Percentiles rank a stretch among this genome's conserved stretches.
These are phyloP conservation scores for Sphaceloma murrayae DNA, from an alignment of 2,329 filamentous ascomycete species.

Conservation along the genomic window DNA sequence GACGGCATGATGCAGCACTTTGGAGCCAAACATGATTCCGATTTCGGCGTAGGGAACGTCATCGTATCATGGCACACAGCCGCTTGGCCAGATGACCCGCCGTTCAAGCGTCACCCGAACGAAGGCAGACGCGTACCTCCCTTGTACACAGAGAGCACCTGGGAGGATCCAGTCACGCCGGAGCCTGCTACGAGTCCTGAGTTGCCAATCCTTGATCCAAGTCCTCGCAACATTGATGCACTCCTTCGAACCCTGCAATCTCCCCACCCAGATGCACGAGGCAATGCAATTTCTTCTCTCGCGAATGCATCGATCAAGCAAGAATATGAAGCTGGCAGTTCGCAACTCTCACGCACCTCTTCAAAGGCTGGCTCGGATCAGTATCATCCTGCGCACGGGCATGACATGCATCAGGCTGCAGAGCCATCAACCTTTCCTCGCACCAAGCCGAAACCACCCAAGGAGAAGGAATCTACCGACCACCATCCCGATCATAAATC, in stretches of 20 bases:
- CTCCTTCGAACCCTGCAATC: background rate
- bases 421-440: too few relatives aligned
- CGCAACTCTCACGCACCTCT: too few relatives aligned
- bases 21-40: constrained; percentile 67
- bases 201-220: background rate
- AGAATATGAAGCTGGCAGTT: too few relatives aligned
- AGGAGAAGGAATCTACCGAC: background rate
- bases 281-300: too few relatives aligned
- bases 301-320: background rate
- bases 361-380: too few relatives aligned
- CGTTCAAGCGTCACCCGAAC: constrained; percentile 54
- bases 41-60: constrained; percentile 59
- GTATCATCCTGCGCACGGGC: background rate
- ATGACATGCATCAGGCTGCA: too few relatives aligned
- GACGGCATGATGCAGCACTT: constrained; percentile 76
- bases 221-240: background rate
- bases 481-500: constrained; percentile 5
- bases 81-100: constrained; percentile 68
- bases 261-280: too few relatives aligned
- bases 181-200: background rate
- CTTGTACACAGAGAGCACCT: background rate
- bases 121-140: constrained; percentile 11
- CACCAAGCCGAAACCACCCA: background rate
- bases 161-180: background rate
- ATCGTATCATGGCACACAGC: constrained; percentile 67